These are phyloP conservation scores for Yamadazyma phyllophila DNA, from an alignment of 805 yeast species.

Conservation along the genomic window DNA sequence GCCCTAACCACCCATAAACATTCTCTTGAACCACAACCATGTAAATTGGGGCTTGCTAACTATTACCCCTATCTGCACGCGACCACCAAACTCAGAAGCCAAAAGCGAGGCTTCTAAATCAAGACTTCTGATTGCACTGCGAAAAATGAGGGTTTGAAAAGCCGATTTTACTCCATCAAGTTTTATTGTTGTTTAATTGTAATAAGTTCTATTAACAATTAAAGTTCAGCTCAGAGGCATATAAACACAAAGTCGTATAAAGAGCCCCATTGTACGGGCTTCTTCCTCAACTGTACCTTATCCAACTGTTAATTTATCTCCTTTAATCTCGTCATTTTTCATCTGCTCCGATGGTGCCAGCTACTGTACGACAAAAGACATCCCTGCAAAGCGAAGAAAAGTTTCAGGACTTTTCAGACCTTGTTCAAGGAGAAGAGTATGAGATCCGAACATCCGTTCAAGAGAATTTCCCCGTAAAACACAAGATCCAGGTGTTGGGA, in stretches of 20 bases:
- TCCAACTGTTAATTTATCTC: neutral
- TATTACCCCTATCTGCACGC: neutral
- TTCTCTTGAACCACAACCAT: too few relatives aligned
- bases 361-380: slow-evolving; percentile 5
- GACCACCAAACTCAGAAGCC: slow-evolving; percentile 1
- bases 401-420: slow-evolving; percentile 31
- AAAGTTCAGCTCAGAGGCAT: neutral
- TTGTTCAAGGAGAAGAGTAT: slow-evolving; percentile 37
- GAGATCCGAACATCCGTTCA: slow-evolving; percentile 27
- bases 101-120: slow-evolving; percentile 4
- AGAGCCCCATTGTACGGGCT: neutral
- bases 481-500: slow-evolving; percentile 19
- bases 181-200: neutral
- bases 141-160: slow-evolving; percentile 1
- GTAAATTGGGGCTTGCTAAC: too few relatives aligned
- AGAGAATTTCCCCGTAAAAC: slow-evolving; percentile 21
- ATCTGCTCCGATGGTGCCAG: slow-evolving; percentile 3
- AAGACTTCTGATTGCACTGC: neutral
- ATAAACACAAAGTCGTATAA: neutral
- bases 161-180: slow-evolving; percentile 1
- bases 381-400: neutral
- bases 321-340: neutral
- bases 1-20: too few relatives aligned
- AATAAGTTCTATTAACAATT: neutral
- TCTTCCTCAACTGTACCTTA: neutral